phyloP scores from a whole-genome alignment of 2,329 filamentous ascomycete genomes.

The Pestalotiopsis sp. region DNA sequence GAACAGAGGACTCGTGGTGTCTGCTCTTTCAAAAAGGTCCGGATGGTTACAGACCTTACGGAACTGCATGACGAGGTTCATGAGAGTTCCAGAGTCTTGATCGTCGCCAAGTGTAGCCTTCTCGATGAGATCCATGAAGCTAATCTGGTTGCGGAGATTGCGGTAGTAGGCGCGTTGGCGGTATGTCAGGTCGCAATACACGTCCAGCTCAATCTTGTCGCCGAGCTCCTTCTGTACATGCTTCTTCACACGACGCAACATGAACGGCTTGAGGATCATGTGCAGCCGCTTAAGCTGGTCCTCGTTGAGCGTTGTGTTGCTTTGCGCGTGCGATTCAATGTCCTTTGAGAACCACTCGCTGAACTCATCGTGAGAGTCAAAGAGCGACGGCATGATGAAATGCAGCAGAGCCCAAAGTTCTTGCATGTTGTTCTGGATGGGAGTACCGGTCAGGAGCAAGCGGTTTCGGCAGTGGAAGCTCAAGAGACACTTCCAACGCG shows the following conservation, averaged over 20 bases:
- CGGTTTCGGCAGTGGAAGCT: constrained; percentile 95
- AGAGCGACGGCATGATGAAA: constrained; percentile 99
- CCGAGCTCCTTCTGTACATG: constrained; percentile 98
- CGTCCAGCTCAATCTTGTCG: constrained; percentile 96
- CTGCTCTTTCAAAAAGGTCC: constrained; percentile 92
- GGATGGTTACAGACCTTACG: constrained; percentile 99
- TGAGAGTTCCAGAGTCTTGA: constrained; percentile 90
- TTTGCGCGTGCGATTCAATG: constrained; percentile 97
- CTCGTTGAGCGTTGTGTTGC: constrained; percentile 99
- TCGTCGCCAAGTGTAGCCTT: constrained; percentile 95
- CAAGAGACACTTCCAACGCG: constrained; percentile 93
- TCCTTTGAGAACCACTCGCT: constrained; percentile 95
- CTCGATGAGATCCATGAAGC: constrained; percentile 97
- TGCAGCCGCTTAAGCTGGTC: constrained; percentile 95
- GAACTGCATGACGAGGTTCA: constrained; percentile 99
- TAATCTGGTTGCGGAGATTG: constrained; percentile 94
- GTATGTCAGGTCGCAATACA: constrained; percentile 97
- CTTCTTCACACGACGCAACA: constrained; percentile 99
- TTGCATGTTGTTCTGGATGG: constrained; percentile 99
- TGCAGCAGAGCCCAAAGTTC: constrained; percentile 96
- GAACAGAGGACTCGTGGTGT: constrained; percentile 84
- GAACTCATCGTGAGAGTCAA: constrained; percentile 91
- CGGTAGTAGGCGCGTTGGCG: constrained; percentile 92
- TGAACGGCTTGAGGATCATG: constrained; percentile 99
- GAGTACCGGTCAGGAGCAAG: constrained; percentile 90